Base-by-base conservation (phyloP, 2,329 filamentous ascomycete species). In the Trichoderma oligosporum region DNA sequence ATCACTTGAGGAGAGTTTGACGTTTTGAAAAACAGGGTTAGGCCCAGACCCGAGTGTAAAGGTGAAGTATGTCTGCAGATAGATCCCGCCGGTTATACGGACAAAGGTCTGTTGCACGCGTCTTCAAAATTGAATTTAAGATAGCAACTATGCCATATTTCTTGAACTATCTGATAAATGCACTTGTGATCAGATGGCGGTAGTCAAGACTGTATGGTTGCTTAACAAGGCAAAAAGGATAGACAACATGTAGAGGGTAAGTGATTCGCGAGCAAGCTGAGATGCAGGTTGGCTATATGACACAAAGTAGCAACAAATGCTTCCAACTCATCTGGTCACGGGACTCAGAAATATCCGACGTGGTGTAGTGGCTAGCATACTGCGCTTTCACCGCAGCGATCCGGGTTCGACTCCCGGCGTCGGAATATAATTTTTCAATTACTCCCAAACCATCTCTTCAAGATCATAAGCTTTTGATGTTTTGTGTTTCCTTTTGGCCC, bases 401-500 rank as follows among this genome's bases (percentile, higher is more conserved):
- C 57, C 57, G 57, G 57, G 57, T 59, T 59, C 57, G 57, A 59
- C 57, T 59, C 57, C 57, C 57, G 57, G 57, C 57, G 57, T 38
- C 57, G 57, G 57, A 59, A 59, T 24, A 4, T 38, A 18, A 7
- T 38, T 38, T 38, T 18, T 38, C 16, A 38, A n/a, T 18, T 14
- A 7, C 27, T 45, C 14, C 27, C 9, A 11, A 25, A 24, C 18
- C 11, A 22, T 45, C 12, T 22, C 18, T 7, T 12, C 12, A n/a
- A n/a, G n/a, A n/a, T n/a, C n/a, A n/a, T n/a, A n/a, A n/a, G n/a
- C n/a, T n/a, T n/a, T n/a, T n/a, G n/a, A n/a, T n/a, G n/a, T n/a
- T n/a, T n/a, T 7, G 35, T 14, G 3, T 42, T 42, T 44, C 11
- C n/a, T 48, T 35, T 35, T 53, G 27, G 25, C 7, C 2, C 7